Percentiles rank a stretch among this genome's conserved stretches.
Conservation (phyloP, 2,329 filamentous ascomycete species). For the Mycosphaerelloides madeirae region DNA sequence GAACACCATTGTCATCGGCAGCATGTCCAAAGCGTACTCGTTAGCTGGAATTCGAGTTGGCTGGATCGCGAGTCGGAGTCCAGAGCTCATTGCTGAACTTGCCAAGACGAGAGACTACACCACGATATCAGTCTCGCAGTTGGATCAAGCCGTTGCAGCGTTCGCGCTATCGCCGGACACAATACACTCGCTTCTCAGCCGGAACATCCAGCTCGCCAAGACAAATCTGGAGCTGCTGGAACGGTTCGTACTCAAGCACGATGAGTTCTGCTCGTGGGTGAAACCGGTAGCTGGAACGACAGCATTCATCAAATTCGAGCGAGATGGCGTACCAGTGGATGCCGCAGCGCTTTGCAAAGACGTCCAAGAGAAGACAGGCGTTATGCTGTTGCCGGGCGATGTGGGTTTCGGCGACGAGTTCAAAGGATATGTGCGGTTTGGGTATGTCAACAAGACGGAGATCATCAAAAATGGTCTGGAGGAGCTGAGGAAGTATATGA, state of each 20-base stretch:
- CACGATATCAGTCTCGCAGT: conserved; percentile 75
- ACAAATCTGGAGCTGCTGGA: conserved; percentile 64
- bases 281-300: conserved; percentile 76
- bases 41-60: conserved; percentile 77
- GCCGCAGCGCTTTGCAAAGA: conserved; percentile 67
- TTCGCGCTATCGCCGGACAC: conserved; percentile 65
- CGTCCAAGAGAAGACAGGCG: conserved; percentile 63
- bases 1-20: conserved; percentile 68
- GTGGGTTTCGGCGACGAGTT: conserved; percentile 71
- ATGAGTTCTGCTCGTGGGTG: conserved; percentile 62
- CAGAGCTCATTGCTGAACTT: conserved; percentile 58
- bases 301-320: conserved; percentile 66
- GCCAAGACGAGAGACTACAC: conserved; percentile 72
- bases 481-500: conserved; percentile 51
- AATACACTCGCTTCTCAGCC: conserved; percentile 57
- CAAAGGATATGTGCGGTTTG: conserved; percentile 70
- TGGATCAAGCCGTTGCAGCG: conserved; percentile 73
- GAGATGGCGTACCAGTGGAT: conserved; percentile 59
- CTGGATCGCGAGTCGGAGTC: conserved; percentile 70
- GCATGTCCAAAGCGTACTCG: conserved; percentile 80
- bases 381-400: conserved; percentile 69
- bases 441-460: conserved; percentile 67
- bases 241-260: conserved; percentile 61
- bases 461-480: conserved; percentile 64
- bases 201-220: conserved; percentile 63